Percentiles rank a stretch among this genome's conserved stretches.
Conservation (phyloP, 2,329 filamentous ascomycete species). For the Alternaria panax region DNA sequence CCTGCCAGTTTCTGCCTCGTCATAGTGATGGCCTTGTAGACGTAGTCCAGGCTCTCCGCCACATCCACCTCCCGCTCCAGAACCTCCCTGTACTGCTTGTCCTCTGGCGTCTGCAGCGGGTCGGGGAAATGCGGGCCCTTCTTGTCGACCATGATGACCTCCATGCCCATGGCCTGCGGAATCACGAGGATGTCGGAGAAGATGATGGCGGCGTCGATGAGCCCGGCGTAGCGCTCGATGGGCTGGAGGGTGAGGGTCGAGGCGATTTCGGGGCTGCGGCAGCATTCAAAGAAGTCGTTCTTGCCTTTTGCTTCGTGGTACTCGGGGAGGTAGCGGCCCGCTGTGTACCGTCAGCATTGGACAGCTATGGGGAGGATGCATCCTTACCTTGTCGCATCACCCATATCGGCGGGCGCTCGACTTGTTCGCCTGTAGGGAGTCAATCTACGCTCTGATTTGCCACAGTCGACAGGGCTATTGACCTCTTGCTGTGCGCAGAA, state of each 20-base stretch:
- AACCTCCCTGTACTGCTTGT: conserved; percentile 82
- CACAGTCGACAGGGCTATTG: conserved; percentile 17
- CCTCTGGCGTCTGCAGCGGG: conserved; percentile 78
- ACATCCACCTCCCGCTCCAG: conserved; percentile 84
- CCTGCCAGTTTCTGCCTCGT: conserved; percentile 88
- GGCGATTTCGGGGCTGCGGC: conserved; percentile 88
- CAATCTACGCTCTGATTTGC: conserved; percentile 13
- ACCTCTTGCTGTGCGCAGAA: conserved; percentile 91
- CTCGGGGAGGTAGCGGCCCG: conserved; percentile 95
- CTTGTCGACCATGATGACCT: conserved; percentile 97
- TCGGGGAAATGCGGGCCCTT: conserved; percentile 94
- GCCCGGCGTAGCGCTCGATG: conserved; percentile 86
- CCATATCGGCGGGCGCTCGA: conserved; percentile 95
- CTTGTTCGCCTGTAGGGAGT: conserved; percentile 73
- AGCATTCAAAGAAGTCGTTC: conserved; percentile 97
- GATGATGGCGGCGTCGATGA: conserved; percentile 96
- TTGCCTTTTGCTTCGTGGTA: conserved; percentile 94
- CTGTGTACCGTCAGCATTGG: conserved; percentile 57
- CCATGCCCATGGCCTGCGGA: conserved; percentile 97
- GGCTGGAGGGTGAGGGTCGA: conserved; percentile 94
- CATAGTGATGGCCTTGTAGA: conserved; percentile 92
- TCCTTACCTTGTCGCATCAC: conserved; percentile 94
- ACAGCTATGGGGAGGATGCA: not conserved
- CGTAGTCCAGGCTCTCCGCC: conserved; percentile 83
- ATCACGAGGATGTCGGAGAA: conserved; percentile 99